Percentiles rank a stretch among this genome's conserved stretches.
Evolutionary conservation across 2,329 filamentous ascomycete species (phyloP).

Genomic region (Ilyonectria sp.): DNA sequence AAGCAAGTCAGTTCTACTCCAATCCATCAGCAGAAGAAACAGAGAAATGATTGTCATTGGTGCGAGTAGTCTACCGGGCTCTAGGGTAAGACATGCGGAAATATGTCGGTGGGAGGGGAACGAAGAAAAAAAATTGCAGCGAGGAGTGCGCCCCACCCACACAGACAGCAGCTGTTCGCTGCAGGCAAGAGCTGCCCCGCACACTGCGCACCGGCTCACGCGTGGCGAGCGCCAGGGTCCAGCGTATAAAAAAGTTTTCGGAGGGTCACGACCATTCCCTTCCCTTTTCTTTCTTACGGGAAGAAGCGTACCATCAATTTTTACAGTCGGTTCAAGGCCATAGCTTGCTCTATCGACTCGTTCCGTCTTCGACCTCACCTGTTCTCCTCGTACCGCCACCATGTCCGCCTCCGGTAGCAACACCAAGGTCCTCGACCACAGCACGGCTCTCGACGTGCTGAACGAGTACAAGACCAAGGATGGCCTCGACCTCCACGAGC

Average conservation of each 20-base stretch:
- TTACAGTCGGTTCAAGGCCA: conserved; percentile 53
- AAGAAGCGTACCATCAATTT: conserved; percentile 65
- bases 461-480: conserved; percentile 85
- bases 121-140: conserved; percentile 14
- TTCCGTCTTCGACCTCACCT: conserved; percentile 61
- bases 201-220: conserved; percentile 35
- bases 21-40: too few species aligned
- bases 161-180: conserved; percentile 18
- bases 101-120: neutral
- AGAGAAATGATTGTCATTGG: too few species aligned
- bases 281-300: conserved; percentile 65
- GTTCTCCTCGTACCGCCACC: conserved; percentile 53
- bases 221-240: conserved; percentile 40
- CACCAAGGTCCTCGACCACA: conserved; percentile 78
- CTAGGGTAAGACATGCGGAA: neutral
- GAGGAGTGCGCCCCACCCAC: conserved; percentile 5
- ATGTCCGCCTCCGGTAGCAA: conserved; percentile 73
- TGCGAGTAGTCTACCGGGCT: too few species aligned
- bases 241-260: conserved; percentile 60
- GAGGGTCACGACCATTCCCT: conserved; percentile 52
- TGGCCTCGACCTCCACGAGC: conserved; percentile 87
- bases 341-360: conserved; percentile 49
- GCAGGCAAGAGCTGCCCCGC: conserved; percentile 25
- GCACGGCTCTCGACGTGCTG: conserved; percentile 84
- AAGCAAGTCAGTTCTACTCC: too few species aligned